A percentile compares a stretch with the other conserved stretches of the same genome.
Evolutionary conservation across 2,329 filamentous ascomycete species (phyloP).

Genomic region (Coleophoma cylindrospora): DNA sequence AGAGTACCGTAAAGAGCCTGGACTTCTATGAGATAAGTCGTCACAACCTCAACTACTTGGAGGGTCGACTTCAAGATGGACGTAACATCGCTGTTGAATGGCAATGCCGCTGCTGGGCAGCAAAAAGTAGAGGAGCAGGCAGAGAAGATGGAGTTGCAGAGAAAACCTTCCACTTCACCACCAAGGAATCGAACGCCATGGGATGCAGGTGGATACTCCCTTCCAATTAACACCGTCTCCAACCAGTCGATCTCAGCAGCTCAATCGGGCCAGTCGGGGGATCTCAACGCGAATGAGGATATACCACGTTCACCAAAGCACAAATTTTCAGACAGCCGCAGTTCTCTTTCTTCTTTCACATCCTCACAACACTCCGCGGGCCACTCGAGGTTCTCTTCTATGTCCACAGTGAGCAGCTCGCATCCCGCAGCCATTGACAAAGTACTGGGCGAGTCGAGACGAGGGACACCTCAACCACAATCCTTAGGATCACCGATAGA

Average conservation of each 20-base stretch:
- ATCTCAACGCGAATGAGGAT: slow-evolving; percentile 10
- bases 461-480: slow-evolving; percentile 5
- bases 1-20: no score
- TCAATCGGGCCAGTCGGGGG: slow-evolving; percentile 12
- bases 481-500: slow-evolving; percentile 2
- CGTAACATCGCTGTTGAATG: slow-evolving; percentile 27
- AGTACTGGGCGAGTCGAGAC: background rate
- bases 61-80: slow-evolving; percentile 22
- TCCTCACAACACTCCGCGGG: slow-evolving; percentile 23
- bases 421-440: background rate
- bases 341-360: slow-evolving; percentile 26
- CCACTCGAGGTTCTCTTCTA: slow-evolving; percentile 27
- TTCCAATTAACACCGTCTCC: slow-evolving; percentile 23
- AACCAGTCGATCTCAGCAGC: slow-evolving; percentile 8
- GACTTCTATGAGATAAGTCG: background rate
- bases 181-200: slow-evolving; percentile 27
- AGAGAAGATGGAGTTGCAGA: slow-evolving; percentile 5
- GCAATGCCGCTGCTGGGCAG: slow-evolving; percentile 22
- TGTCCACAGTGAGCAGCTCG: slow-evolving; percentile 23
- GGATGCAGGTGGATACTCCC: slow-evolving; percentile 29
- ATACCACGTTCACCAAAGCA: slow-evolving; percentile 20
- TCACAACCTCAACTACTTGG: background rate
- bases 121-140: slow-evolving; percentile 8
- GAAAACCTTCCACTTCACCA: slow-evolving; percentile 9
- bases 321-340: slow-evolving; percentile 26